These are phyloP conservation scores for Pseudonitzschia multistriata DNA, from an alignment of 108 stramenopile genomes.

Conservation along the genomic window DNA sequence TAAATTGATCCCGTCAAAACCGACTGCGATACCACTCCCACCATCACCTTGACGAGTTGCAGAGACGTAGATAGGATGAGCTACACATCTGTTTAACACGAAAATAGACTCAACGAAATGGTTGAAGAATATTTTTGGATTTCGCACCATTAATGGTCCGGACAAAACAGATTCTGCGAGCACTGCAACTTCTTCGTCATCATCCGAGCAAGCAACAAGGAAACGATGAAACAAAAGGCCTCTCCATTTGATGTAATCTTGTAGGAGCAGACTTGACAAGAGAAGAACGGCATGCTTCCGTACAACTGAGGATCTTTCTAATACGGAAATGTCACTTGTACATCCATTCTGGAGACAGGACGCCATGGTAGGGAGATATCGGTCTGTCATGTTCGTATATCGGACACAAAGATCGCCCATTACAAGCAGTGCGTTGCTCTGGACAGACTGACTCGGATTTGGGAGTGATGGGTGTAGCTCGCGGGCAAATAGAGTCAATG, in stretches of 20 bases:
- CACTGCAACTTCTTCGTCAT: slow-evolving; percentile 76
- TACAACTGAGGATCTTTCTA: slow-evolving; percentile 45
- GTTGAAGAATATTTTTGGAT: slow-evolving; percentile 80
- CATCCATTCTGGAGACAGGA: slow-evolving; percentile 82
- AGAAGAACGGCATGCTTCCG: slow-evolving; percentile 89
- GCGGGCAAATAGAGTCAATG: slow-evolving; percentile 80
- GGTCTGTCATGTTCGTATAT: slow-evolving; percentile 92
- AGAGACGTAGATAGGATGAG: slow-evolving; percentile 84
- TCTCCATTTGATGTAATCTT: slow-evolving; percentile 97
- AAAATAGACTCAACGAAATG: slow-evolving; percentile 91
- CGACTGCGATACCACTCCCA: slow-evolving; percentile 62
- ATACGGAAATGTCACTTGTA: slow-evolving; percentile 23
- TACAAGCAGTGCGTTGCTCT: slow-evolving; percentile 87
- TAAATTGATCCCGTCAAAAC: slow-evolving; percentile 50
- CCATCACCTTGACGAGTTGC: slow-evolving; percentile 68
- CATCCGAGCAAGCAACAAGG: slow-evolving; percentile 87
- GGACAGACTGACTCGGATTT: slow-evolving; percentile 49
- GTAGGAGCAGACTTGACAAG: slow-evolving; percentile 81
- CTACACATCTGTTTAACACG: slow-evolving; percentile 88
- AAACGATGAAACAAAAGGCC: slow-evolving; percentile 88
- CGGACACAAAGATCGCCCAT: slow-evolving; percentile 90
- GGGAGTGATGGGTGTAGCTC: slow-evolving; percentile 71
- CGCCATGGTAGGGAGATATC: slow-evolving; percentile 89
- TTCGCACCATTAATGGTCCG: slow-evolving; percentile 70
- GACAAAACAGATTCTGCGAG: slow-evolving; percentile 73